These are phyloP conservation scores for Aspergillus sergii DNA, from an alignment of 2,329 filamentous ascomycete species.

Conservation along the genomic window DNA sequence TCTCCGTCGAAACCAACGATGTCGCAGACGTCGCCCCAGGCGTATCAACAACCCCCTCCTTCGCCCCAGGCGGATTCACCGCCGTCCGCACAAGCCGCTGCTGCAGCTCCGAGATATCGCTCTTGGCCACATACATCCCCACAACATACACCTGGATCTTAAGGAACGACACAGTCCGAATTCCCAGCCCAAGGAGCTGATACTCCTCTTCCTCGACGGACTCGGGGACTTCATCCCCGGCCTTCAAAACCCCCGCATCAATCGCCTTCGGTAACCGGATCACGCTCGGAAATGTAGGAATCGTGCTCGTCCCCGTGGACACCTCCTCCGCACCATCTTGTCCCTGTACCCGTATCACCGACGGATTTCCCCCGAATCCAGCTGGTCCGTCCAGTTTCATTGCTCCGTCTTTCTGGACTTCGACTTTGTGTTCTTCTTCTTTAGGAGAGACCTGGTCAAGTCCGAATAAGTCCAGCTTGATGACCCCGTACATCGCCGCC, in stretches of 20 bases:
- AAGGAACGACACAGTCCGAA: conserved; percentile 87
- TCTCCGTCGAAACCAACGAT: conserved; percentile 80
- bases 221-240: conserved; percentile 41
- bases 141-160: conserved; percentile 92
- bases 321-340: conserved; percentile 71
- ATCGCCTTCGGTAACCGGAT: conserved; percentile 61
- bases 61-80: conserved; percentile 36
- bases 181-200: conserved; percentile 82
- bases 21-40: conserved; percentile 70
- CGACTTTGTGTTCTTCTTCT: conserved; percentile 12
- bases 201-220: conserved; percentile 65
- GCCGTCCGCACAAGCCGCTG: conserved; percentile 73
- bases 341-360: conserved; percentile 45
- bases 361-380: conserved; percentile 37
- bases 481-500: conserved; percentile 44
- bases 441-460: conserved; percentile 16
- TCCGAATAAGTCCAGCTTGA: conserved; percentile 40
- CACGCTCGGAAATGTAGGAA: conserved; percentile 76
- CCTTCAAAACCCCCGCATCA: conserved; percentile 34
- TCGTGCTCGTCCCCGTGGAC: conserved; percentile 76
- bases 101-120: conserved; percentile 81
- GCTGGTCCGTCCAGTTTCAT: conserved; percentile 46
- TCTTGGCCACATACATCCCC: conserved; percentile 84
- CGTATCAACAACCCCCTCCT: conserved; percentile 24
- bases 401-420: conserved; percentile 17